These are phyloP conservation scores for Aethionema arabicum DNA, from an alignment of 345 rosid genomes.

Conservation along the genomic window DNA sequence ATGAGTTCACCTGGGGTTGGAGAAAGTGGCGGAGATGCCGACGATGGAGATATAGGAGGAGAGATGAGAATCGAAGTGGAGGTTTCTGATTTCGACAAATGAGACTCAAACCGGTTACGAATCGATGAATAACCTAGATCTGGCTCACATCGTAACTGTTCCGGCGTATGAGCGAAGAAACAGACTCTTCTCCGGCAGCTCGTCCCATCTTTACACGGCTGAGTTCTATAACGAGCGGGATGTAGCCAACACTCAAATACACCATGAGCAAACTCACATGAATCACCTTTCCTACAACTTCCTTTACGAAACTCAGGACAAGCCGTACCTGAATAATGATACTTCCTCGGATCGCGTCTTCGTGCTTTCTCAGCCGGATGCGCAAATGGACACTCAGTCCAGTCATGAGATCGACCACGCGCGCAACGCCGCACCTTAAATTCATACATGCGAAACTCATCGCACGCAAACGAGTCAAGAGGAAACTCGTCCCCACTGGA, in stretches of 20 bases:
- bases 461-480: conserved; percentile 55
- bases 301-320: conserved; percentile 74
- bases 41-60: conserved; percentile 47
- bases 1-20: conserved; percentile 40
- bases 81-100: conserved; percentile 28
- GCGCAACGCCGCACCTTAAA: conserved; percentile 61
- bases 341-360: conserved; percentile 60
- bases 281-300: conserved; percentile 52
- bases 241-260: conserved; percentile 96
- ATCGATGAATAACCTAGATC: conserved; percentile 45
- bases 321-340: conserved; percentile 53
- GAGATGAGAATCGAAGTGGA: conserved; percentile 52
- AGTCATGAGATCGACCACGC: conserved; percentile 65
- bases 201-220: conserved; percentile 78
- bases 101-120: conserved; percentile 38
- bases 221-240: conserved; percentile 78
- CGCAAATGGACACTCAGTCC: conserved; percentile 76
- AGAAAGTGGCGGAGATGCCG: conserved; percentile 60
- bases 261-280: conserved; percentile 63
- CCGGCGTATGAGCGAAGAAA: conserved; percentile 82
- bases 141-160: conserved; percentile 59
- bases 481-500: conserved; percentile 40
- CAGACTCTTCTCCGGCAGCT: conserved; percentile 68
- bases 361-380: conserved; percentile 74
- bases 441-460: conserved; percentile 65